These are phyloP conservation scores for Rhodotorula diobovata DNA, from an alignment of 768 basidiomycete genomes.

Conservation along the genomic window DNA sequence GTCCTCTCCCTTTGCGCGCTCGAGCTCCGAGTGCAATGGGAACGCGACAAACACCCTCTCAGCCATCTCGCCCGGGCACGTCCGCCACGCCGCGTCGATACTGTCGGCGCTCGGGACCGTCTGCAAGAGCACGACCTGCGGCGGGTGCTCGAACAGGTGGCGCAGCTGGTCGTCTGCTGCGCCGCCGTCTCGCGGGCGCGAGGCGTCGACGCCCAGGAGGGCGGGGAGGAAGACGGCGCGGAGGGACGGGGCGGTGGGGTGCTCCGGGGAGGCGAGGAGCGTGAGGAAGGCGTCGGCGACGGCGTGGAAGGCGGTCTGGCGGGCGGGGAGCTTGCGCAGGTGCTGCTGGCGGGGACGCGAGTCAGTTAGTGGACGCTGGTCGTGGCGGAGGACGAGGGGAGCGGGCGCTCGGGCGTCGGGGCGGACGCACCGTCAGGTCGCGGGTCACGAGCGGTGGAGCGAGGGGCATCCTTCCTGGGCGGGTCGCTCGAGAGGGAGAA, in stretches of 20 bases:
- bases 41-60: constrained; percentile 6
- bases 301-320: constrained; percentile 6
- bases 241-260: constrained; percentile 3
- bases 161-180: constrained; percentile 7
- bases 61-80: background rate
- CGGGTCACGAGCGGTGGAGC: constrained; percentile 5
- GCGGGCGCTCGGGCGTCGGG: too few species aligned
- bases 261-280: constrained; percentile 14
- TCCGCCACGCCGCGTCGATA: constrained; percentile 16
- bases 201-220: background rate
- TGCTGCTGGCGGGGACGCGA: background rate
- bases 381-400: background rate
- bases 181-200: background rate
- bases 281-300: constrained; percentile 20
- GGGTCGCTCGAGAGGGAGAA: background rate
- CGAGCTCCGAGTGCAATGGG: constrained; percentile 20
- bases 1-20: constrained; percentile 13
- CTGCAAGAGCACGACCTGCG: constrained; percentile 21
- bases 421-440: constrained; percentile 23
- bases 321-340: constrained; percentile 20
- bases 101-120: constrained; percentile 10
- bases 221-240: constrained; percentile 35
- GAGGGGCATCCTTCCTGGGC: background rate
- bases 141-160: constrained; percentile 3
- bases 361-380: background rate